phyloP scores from a whole-genome alignment of 1,284 basidiomycete species.

The Irpex sp. region DNA sequence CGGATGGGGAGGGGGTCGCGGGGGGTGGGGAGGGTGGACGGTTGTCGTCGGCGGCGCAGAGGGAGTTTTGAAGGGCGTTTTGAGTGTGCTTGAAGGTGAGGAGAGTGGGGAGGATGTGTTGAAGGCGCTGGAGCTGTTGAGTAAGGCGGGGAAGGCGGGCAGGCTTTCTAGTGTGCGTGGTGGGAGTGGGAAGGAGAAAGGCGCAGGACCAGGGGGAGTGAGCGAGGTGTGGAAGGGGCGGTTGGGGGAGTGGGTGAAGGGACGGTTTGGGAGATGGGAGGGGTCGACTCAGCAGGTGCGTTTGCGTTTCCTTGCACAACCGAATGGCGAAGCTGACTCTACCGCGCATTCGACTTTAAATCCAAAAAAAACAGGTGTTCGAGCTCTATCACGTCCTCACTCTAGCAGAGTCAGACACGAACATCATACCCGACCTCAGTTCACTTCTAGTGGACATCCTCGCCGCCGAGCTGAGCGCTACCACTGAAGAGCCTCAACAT shows the following conservation, averaged over 20 bases:
- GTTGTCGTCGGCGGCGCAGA: too few relatives aligned
- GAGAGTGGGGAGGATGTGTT: too few relatives aligned
- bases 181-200: too few relatives aligned
- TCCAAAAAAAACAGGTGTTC: constrained; percentile 31
- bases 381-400: constrained; percentile 50
- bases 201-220: too few relatives aligned
- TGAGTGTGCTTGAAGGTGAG: constrained; percentile 37
- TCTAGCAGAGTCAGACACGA: constrained; percentile 31
- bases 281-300: constrained; percentile 32
- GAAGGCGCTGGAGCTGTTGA: too few relatives aligned
- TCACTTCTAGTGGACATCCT: constrained; percentile 48
- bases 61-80: constrained; percentile 43
- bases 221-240: constrained; percentile 30
- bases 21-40: too few relatives aligned
- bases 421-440: constrained; percentile 43
- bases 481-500: too few relatives aligned
- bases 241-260: constrained; percentile 52
- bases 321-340: neutral
- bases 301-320: too few relatives aligned
- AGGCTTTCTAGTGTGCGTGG: too few relatives aligned
- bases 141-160: too few relatives aligned
- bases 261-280: constrained; percentile 32
- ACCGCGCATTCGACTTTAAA: neutral
- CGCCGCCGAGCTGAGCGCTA: constrained; percentile 1
- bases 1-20: constrained; percentile 48